Evolutionary conservation across 2,329 filamentous ascomycete genomes (phyloP).

Genomic region (Nannizziopsis arthrosporioides): DNA sequence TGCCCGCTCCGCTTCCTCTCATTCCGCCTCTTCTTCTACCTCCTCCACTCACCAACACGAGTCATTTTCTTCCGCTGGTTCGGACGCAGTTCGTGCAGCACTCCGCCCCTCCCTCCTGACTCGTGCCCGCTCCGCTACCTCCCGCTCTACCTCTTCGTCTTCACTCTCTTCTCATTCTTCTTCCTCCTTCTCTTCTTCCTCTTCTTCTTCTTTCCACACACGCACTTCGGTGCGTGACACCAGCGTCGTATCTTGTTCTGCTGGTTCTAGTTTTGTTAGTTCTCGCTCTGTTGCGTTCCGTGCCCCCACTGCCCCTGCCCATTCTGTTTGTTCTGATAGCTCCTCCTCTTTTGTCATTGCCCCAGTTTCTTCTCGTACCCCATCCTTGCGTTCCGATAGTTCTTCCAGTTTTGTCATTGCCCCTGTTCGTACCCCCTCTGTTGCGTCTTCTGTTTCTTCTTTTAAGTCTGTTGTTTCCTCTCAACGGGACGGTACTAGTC

Average conservation of each 20-base stretch:
- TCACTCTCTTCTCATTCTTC: neutral
- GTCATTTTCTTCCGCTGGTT: constrained; percentile 1
- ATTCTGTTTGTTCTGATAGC: neutral
- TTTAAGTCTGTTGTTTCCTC: constrained; percentile 7
- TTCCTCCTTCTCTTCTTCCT: constrained; percentile 3
- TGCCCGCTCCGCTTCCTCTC: neutral
- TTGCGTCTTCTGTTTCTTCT: constrained; percentile 7
- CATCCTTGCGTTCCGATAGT: neutral
- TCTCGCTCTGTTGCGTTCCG: constrained; percentile 4
- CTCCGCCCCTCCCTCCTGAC: neutral
- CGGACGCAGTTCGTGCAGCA: neutral
- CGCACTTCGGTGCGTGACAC: neutral
- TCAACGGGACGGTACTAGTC: neutral
- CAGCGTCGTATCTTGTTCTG: neutral
- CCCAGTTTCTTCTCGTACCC: neutral
- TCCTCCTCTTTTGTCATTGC: constrained; percentile 12
- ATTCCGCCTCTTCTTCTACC: neutral
- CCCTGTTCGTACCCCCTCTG: constrained; percentile 11
- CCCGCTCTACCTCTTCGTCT: neutral
- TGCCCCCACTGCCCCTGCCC: neutral
- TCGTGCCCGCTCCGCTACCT: no score
- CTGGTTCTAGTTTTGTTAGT: constrained; percentile 2
- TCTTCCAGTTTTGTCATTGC: neutral
- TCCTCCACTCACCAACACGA: no score
- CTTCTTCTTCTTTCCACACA: neutral